Conservation (phyloP, 2,329 filamentous ascomycete species). For the Xylaria digitata region DNA sequence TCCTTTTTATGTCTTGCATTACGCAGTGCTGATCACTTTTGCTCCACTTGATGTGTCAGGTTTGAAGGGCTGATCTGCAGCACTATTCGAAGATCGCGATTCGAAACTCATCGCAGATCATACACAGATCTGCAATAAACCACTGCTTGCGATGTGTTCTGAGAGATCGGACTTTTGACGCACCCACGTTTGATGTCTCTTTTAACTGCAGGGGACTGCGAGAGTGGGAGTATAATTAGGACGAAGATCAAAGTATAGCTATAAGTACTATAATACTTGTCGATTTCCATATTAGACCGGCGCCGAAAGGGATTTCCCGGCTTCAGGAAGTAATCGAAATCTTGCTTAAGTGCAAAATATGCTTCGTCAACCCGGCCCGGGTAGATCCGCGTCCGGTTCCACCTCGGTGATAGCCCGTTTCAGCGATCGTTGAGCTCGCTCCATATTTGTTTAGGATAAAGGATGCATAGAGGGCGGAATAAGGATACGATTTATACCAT, state of each 20-base stretch:
- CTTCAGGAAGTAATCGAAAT: background rate
- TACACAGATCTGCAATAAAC: background rate
- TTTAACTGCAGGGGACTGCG: background rate
- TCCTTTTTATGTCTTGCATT: slow-evolving; percentile 14
- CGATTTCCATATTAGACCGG: background rate
- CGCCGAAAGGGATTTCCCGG: no score
- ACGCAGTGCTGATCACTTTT: slow-evolving; percentile 13
- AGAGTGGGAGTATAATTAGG: background rate
- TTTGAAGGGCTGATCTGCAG: slow-evolving; percentile 11
- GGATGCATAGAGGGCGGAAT: slow-evolving; percentile 10
- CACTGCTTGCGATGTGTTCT: background rate
- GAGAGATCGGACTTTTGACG: background rate
- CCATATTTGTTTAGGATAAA: background rate
- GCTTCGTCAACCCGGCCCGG: background rate
- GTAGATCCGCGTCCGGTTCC: background rate
- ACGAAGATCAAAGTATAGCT: background rate
- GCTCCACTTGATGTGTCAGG: slow-evolving; percentile 30
- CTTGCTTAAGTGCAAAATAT: background rate
- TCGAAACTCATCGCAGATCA: background rate
- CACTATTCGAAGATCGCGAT: background rate
- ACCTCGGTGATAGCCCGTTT: background rate
- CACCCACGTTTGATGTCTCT: background rate
- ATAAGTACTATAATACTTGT: background rate
- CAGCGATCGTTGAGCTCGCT: background rate
- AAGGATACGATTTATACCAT: slow-evolving; percentile 3